Base-by-base conservation (phyloP, 768 basidiomycete genomes). In the Boletellus emodensis region DNA sequence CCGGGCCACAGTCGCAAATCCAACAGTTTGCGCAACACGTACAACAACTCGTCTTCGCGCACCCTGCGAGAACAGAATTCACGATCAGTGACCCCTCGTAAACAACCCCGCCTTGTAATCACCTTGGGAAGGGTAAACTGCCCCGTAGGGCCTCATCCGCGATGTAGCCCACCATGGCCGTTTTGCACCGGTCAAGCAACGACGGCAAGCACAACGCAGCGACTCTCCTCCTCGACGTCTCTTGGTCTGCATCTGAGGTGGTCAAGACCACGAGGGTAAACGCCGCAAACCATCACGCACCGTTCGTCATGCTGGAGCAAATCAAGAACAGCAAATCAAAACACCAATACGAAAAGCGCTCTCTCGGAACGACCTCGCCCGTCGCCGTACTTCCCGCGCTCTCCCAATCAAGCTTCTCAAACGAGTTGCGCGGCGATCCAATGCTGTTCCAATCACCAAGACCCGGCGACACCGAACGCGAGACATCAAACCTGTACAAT, bases 291-390 rank as follows among this genome's bases (percentile, higher is more conserved):
- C 13, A 24, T 17, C 6, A 51, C 72, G 26, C 51, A 85, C 88
- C 86, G 68, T 73, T 75, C 1, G 79, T 81, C 1, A 74, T 72
- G 58, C 83, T 71, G 0, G 88, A 87, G 59, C 89, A 94, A 28
- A 94, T 75, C 55, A 87, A 63, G 66, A 94, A 94, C 32, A 95
- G 64, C 11, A 94, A 70, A 60, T 95, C 92, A 49, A 94, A 85
- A 62, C 89, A 93, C 92, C 92, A 94, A 70, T 90, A 94, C 7
- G 89, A 85, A 63, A 94, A 94, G 8, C 90, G 77, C 64, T 94
- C 93, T 35, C 92, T 73, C 1, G 87, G 85, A 26, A 86, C 71
- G 20, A 81, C 64, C 13, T 70, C 62, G 0, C 80, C 80, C 10
- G 70, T 66, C 35, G 78, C 79, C 3, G 90, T 90, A 32, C 78